Percentiles rank a stretch among this genome's conserved stretches.
These are phyloP conservation scores for Teunomyces aglyptinius DNA, from an alignment of 805 yeast species.

Conservation along the genomic window DNA sequence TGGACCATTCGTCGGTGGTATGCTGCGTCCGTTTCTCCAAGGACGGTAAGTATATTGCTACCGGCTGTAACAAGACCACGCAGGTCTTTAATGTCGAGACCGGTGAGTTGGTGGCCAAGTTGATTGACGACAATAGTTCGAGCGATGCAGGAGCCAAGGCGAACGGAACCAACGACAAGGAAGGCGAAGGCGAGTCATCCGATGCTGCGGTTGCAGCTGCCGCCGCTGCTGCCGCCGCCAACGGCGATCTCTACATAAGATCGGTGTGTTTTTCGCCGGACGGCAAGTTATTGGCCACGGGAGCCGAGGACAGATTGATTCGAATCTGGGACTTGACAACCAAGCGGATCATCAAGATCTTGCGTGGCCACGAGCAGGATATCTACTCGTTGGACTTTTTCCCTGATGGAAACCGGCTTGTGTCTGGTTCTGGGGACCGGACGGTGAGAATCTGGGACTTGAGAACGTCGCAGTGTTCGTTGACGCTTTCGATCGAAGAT, in stretches of 20 bases:
- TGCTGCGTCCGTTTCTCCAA: conserved; percentile 93
- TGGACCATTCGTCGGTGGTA: conserved; percentile 91
- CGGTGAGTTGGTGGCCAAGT: conserved; percentile 83
- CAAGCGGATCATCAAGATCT: conserved; percentile 77
- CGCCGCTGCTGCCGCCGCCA: conserved; percentile 54
- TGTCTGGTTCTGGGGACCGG: conserved; percentile 94
- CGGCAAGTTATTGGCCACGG: conserved; percentile 87
- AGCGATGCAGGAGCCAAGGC: conserved; percentile 37
- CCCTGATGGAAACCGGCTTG: conserved; percentile 90
- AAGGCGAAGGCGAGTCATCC: conserved; percentile 20
- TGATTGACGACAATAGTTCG: conserved; percentile 68
- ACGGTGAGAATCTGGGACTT: conserved; percentile 97
- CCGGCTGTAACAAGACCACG: conserved; percentile 95
- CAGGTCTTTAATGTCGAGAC: conserved; percentile 91
- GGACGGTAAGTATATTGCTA: conserved; percentile 90
- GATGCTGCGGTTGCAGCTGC: conserved; percentile 15
- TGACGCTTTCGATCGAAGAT: conserved; percentile 89
- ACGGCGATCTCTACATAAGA: conserved; percentile 87
- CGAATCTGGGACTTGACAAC: conserved; percentile 94
- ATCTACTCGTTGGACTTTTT: conserved; percentile 93
- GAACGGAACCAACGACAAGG: conserved; percentile 16
- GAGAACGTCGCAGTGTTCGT: conserved; percentile 81
- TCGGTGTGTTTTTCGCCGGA: conserved; percentile 97
- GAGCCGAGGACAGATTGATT: conserved; percentile 85
- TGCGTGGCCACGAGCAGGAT: conserved; percentile 96